Evolutionary conservation across 2,329 filamentous ascomycete species (phyloP), one percentile per base, ranked within the genome.

Genomic region (Xenoacremonium recifei): DNA sequence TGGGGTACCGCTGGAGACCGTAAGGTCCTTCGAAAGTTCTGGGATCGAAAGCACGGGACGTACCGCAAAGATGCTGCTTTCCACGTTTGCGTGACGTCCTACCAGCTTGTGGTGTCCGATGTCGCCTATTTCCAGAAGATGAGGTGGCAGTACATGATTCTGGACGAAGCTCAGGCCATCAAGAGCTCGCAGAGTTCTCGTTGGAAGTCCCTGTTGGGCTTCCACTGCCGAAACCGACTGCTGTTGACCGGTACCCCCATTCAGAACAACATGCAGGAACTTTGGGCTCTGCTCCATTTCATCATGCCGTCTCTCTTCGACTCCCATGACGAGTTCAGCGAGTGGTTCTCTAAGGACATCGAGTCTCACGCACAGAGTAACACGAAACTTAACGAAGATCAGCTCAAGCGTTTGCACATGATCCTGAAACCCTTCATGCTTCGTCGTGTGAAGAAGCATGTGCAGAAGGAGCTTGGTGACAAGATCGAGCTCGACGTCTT

Each of bases 251-350:
- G 93, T 70, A 99, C 93, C 1, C 93, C 93, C 3, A 97, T 99
- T 52, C 93, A 99, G 67, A 99, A 99, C 73, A 99, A 97, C 76
- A 99, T 99, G 93, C 93, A 97, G 68, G 92, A 99, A 68, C 70
- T 99, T 45, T 99, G 93, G 93, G 93, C 93, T 21, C 70, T 99
- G 53, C 77, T 99, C 16, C 93, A 99, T 76, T 99, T 99, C 72
- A 97, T 97, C 71, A 97, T 99, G 93, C 93, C 93, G n/a, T 96
- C 89, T 32, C 76, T 99, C 38, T 99, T 99, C 67, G 93, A 93
- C 66, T 92, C 87, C 1, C 89, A 93, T 67, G 89, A 95, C 60
- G 89, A 93, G 60, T 95, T 95, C 61, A 92, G 87, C 69, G 89
- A 93, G 57, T 95, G 89, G 89, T 95, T 95, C 65, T 92, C 87